A percentile compares a stretch with the other conserved stretches of the same genome.
phyloP scores from a whole-genome alignment of 805 yeast species.

The Candida endomychidarum region DNA sequence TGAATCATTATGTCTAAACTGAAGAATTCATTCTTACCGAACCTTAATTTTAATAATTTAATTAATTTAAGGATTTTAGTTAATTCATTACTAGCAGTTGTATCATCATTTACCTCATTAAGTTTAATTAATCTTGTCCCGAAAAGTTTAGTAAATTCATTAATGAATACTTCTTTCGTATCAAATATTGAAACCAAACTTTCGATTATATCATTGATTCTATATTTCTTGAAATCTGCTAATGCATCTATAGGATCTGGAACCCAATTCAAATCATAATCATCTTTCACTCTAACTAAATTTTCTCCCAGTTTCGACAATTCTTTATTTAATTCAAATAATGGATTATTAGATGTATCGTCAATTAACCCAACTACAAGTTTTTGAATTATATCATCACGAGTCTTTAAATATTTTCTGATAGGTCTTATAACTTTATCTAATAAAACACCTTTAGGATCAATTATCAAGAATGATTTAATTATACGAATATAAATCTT shows the following conservation, averaged over 20 bases:
- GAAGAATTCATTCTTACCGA: constrained; percentile 65
- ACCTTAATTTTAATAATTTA: constrained; percentile 57
- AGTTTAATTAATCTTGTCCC: constrained; percentile 52
- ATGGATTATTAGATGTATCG: constrained; percentile 34
- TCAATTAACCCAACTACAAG: constrained; percentile 72
- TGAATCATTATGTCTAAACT: constrained; percentile 81
- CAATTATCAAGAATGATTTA: constrained; percentile 69
- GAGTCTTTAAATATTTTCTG: constrained; percentile 63
- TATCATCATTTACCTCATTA: background rate
- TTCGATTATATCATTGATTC: constrained; percentile 66
- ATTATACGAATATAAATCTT: constrained; percentile 69
- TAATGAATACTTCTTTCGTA: constrained; percentile 61
- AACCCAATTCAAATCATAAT: constrained; percentile 59
- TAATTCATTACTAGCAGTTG: constrained; percentile 26
- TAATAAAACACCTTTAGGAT: constrained; percentile 80
- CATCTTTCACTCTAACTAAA: constrained; percentile 29
- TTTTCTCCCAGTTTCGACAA: constrained; percentile 31
- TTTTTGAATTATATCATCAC: constrained; percentile 69
- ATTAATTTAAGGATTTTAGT: constrained; percentile 37
- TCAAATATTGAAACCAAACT: constrained; percentile 72
- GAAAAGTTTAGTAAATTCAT: constrained; percentile 62
- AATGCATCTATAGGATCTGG: constrained; percentile 91
- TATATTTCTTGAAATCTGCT: constrained; percentile 70
- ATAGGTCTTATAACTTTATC: constrained; percentile 80
- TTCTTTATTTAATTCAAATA: constrained; percentile 56